phyloP scores from a whole-genome alignment of 2,329 filamentous ascomycete genomes.

The Zymoseptoria tritici region DNA sequence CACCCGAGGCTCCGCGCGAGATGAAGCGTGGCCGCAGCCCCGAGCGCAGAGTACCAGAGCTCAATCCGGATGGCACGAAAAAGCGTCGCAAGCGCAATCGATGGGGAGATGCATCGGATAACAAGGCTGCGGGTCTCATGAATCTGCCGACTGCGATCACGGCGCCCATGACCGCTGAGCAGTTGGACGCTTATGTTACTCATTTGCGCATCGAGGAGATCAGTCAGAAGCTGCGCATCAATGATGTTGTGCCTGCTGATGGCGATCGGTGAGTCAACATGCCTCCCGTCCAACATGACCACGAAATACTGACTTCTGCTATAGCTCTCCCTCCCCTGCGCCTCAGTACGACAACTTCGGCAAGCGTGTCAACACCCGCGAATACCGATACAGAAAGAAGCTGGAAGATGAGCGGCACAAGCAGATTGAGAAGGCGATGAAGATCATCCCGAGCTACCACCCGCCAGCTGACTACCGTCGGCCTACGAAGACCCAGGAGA shows the following conservation, averaged over 20 bases:
- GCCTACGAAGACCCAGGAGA: slow-evolving; percentile 99
- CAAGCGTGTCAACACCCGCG: slow-evolving; percentile 97
- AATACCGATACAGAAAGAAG: slow-evolving; percentile 95
- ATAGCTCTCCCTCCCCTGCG: slow-evolving; percentile 85
- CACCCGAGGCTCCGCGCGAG: slow-evolving; percentile 32
- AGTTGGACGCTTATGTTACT: slow-evolving; percentile 92
- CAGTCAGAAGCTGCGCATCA: slow-evolving; percentile 96
- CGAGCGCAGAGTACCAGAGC: slow-evolving; percentile 32
- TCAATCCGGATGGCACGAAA: slow-evolving; percentile 63
- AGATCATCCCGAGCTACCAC: slow-evolving; percentile 98
- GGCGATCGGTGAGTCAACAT: slow-evolving; percentile 69
- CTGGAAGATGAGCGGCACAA: slow-evolving; percentile 99
- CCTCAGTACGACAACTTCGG: slow-evolving; percentile 99
- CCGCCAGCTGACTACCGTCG: slow-evolving; percentile 97
- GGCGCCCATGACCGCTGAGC: slow-evolving; percentile 96
- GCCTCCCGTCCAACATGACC: neutral
- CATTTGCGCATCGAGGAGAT: slow-evolving; percentile 98
- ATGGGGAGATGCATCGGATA: slow-evolving; percentile 95
- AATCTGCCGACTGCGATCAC: slow-evolving; percentile 92
- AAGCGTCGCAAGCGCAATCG: slow-evolving; percentile 97
- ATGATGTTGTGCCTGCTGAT: slow-evolving; percentile 95
- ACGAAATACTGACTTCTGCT: slow-evolving; percentile 4
- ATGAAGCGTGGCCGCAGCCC: slow-evolving; percentile 89
- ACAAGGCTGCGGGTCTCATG: slow-evolving; percentile 97
- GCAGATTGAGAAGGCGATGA: slow-evolving; percentile 97